A percentile compares a stretch with the other conserved stretches of the same genome.
Evolutionary conservation across 257 asterid genomes (phyloP).

Genomic region (Fraxinus pennsylvanica): DNA sequence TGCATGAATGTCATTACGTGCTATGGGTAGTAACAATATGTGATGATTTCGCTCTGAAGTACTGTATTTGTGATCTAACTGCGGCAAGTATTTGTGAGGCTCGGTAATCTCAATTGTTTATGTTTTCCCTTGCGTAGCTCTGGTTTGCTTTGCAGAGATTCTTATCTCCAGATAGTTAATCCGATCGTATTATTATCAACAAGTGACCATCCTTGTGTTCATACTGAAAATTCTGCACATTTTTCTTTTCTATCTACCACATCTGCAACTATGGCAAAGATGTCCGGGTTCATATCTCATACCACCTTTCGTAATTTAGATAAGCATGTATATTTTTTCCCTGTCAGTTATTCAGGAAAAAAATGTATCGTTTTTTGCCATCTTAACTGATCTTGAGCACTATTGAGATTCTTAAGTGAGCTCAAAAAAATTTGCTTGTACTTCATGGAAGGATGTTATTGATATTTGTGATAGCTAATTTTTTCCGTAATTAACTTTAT

Average conservation of each 20-base stretch:
- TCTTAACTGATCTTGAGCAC: not conserved
- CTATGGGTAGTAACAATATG: not conserved
- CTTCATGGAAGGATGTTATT: conserved; percentile 17
- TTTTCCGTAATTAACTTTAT: conserved; percentile 1
- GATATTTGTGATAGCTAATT: not conserved
- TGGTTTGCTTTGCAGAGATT: not conserved
- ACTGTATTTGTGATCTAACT: not conserved
- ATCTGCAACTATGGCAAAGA: not conserved
- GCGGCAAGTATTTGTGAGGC: not conserved
- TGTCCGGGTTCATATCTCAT: not conserved
- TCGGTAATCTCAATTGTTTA: not conserved
- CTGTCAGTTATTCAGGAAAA: not conserved
- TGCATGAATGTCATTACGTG: not conserved
- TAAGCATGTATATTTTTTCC: not conserved
- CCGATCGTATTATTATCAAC: not conserved
- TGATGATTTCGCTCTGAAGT: not conserved
- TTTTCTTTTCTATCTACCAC: not conserved
- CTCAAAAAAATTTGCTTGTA: not conserved
- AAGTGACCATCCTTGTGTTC: not conserved
- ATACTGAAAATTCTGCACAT: not conserved
- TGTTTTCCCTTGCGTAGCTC: not conserved
- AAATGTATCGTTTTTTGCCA: not conserved
- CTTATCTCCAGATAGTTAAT: not conserved
- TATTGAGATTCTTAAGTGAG: not conserved
- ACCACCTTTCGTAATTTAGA: not conserved